A percentile compares a stretch with the other conserved stretches of the same genome.
phyloP scores from a whole-genome alignment of 2,329 filamentous ascomycete species.

The Pseudovirgaria hyperparasitica region DNA sequence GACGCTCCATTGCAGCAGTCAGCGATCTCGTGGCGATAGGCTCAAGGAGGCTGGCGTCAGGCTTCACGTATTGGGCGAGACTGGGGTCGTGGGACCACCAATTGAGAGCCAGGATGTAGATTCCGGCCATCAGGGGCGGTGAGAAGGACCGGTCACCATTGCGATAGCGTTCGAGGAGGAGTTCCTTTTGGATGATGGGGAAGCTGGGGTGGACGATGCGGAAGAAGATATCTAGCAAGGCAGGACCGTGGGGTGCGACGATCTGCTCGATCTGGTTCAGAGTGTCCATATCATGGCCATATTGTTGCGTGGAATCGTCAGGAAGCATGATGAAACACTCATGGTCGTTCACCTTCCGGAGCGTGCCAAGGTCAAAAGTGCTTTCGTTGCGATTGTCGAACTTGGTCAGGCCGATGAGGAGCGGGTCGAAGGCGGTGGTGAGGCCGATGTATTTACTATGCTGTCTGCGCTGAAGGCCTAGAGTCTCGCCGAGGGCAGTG shows the following conservation, averaged over 20 bases:
- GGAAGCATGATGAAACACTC: slow-evolving; percentile 73
- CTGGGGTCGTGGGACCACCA: slow-evolving; percentile 71
- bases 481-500: slow-evolving; percentile 31
- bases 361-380: slow-evolving; percentile 46
- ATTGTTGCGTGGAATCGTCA: slow-evolving; percentile 58
- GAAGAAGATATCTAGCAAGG: slow-evolving; percentile 71
- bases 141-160: slow-evolving; percentile 61
- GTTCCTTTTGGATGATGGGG: slow-evolving; percentile 68
- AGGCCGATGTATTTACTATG: slow-evolving; percentile 76
- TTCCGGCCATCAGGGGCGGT: slow-evolving; percentile 62
- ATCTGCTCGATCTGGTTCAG: slow-evolving; percentile 61
- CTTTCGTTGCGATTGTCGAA: slow-evolving; percentile 77
- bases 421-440: slow-evolving; percentile 72
- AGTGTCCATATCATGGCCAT: slow-evolving; percentile 57
- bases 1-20: slow-evolving; percentile 63
- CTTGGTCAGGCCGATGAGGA: slow-evolving; percentile 66
- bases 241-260: slow-evolving; percentile 64
- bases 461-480: slow-evolving; percentile 65
- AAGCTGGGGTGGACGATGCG: slow-evolving; percentile 67
- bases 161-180: slow-evolving; percentile 68
- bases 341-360: slow-evolving; percentile 63
- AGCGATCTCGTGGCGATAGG: slow-evolving; percentile 60
- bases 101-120: slow-evolving; percentile 76
- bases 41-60: slow-evolving; percentile 63
- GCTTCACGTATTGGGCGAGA: slow-evolving; percentile 50